Conservation (phyloP, 768 basidiomycete genomes). For the Lactarius sanguifluus region DNA sequence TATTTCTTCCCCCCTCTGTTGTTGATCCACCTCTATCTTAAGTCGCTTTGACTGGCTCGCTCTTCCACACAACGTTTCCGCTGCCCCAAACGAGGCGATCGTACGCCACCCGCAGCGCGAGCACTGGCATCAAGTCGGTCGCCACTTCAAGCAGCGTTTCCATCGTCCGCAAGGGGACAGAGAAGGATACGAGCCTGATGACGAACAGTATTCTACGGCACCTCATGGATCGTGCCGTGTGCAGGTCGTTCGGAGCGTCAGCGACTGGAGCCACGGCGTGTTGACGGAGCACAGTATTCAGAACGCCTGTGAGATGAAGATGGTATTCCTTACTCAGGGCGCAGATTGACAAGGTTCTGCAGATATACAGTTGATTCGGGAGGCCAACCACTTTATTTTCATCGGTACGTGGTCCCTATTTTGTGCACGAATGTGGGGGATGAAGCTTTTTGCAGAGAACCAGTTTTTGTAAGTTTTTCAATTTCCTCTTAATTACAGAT, state of each 20-base stretch:
- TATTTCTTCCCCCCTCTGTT: not conserved
- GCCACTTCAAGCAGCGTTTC: constrained; percentile 35
- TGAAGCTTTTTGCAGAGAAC: constrained; percentile 49
- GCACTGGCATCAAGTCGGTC: constrained; percentile 45
- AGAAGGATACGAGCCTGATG: constrained; percentile 40
- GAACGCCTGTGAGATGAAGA: constrained; percentile 71
- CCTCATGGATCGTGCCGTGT: constrained; percentile 61
- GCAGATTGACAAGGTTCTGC: constrained; percentile 10
- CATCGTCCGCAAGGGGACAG: constrained; percentile 35
- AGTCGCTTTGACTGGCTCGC: constrained; percentile 69
- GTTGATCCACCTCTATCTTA: constrained; percentile 7
- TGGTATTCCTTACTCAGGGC: constrained; percentile 3
- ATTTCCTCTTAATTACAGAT: not conserved
- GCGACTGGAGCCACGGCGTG: constrained; percentile 94
- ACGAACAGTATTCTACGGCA: constrained; percentile 39
- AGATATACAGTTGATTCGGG: constrained; percentile 79
- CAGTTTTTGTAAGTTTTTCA: constrained; percentile 74
- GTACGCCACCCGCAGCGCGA: constrained; percentile 71
- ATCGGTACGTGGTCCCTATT: constrained; percentile 59
- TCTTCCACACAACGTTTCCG: constrained; percentile 67
- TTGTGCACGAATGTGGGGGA: not conserved
- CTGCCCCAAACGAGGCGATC: constrained; percentile 66
- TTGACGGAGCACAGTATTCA: constrained; percentile 90
- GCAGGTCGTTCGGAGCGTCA: constrained; percentile 83
- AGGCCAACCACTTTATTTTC: constrained; percentile 87